Evolutionary conservation across 495 filamentous ascomycete genomes (phyloP), one percentile per base, ranked within the genome.

Genomic region (Hypoxylon subgilvum): DNA sequence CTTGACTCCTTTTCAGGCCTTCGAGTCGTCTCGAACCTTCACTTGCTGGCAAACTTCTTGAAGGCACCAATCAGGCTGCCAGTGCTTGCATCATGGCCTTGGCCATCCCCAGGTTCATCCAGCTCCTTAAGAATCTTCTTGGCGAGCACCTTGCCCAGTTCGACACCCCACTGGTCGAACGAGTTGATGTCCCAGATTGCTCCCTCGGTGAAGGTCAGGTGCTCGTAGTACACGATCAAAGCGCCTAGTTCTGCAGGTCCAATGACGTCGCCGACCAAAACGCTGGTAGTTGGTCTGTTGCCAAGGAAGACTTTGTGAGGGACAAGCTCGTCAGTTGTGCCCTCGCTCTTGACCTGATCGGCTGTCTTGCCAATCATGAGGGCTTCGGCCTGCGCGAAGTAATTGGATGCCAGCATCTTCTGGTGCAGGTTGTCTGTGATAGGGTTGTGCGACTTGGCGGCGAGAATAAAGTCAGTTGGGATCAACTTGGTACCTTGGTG

Each of bases 401-500:
- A 98, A 81, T 98, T 98, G 66, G 91, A 96, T 19, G 94, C 94
- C 52, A 98, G 83, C 94, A 98, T 97, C 84, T 88, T 95, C 74
- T 98, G 94, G 81, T 97, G 94, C 69, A 91, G 86, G 81, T 92
- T 91, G 74, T 84, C 79, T 69, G 89, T 86, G 44, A 96, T 84
- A 40, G 95, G 94, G 83, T 98, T 98, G 84, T 98, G 94, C 44
- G 89, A 92, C 79, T 97, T 85, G 43, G 87, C 91, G 25, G 94
- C 93, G 67, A 98, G 80, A 79, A 98, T 89, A 82, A 98, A 98
- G 78, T 98, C 94, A 57, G 92, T 87, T 8, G 94, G 94, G 69
- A 98, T 97, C 59, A 98, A 86, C 84, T 97, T 97, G 63, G 95
- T 97, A 63, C 94, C 94, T 78, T 98, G 94, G 80, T 98, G 94